Percentiles rank a stretch among this genome's conserved stretches.
Evolutionary conservation across 2,329 filamentous ascomycete species (phyloP).

Genomic region (Hypoxylon sp.): DNA sequence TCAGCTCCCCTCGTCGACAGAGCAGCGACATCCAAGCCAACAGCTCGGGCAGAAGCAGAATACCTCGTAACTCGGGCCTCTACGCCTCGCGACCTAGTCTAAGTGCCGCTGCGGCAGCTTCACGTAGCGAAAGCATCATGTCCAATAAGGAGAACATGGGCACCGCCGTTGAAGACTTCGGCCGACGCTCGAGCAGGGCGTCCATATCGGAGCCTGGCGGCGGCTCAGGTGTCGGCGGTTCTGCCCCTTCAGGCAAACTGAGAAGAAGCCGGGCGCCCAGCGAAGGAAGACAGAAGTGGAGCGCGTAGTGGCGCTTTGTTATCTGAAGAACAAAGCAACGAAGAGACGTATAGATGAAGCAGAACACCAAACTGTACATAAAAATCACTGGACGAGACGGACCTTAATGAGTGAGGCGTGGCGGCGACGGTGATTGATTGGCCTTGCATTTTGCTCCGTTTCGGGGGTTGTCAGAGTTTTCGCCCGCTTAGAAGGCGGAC

Average conservation of each 20-base stretch:
- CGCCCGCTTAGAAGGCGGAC: too few species aligned
- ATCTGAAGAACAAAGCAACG: conserved; percentile 3
- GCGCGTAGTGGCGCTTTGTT: conserved; percentile 33
- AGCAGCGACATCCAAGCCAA: conserved; percentile 31
- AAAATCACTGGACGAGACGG: neutral
- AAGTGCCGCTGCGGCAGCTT: conserved; percentile 9
- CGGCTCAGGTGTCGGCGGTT: conserved; percentile 4
- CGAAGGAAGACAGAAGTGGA: conserved; percentile 39
- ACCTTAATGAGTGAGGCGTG: neutral
- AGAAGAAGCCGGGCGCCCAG: conserved; percentile 39
- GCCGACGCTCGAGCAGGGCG: conserved; percentile 31
- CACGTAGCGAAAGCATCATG: conserved; percentile 39
- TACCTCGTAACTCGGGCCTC: conserved; percentile 36
- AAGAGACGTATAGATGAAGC: neutral
- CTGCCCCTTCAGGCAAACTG: conserved; percentile 29
- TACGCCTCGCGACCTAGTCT: conserved; percentile 37
- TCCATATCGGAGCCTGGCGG: conserved; percentile 27
- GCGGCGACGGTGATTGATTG: neutral
- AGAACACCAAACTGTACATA: neutral
- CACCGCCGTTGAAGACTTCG: conserved; percentile 15
- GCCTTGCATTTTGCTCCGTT: too few species aligned
- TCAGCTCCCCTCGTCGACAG: conserved; percentile 39
- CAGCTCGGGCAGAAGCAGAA: conserved; percentile 32
- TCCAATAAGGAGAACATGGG: conserved; percentile 43
- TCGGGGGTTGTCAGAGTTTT: too few species aligned